Base-by-base conservation (phyloP, 2,329 filamentous ascomycete species). In the Cadophora sp. region DNA sequence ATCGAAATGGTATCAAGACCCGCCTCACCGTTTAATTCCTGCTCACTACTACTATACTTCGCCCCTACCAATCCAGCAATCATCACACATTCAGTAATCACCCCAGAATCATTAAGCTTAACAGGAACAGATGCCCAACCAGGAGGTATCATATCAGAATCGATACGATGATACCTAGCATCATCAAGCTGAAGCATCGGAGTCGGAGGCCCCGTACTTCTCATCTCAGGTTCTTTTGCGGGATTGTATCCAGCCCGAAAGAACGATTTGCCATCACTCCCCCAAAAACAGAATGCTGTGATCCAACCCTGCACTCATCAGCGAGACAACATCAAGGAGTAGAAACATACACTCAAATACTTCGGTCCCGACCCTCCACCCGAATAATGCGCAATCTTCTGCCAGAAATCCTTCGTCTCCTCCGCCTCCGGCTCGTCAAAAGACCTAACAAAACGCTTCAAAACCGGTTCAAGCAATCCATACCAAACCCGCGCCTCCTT, bases 251-350 rank as follows among this genome's bases (percentile, higher is more conserved):
- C 27, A 9, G 59, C 59, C 1, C 7, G 20, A 24, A 58, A 56
- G 22, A 64, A 48, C 8, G 7, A 45, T 11, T 70, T 63, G 3
- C 78, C 79, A 5, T 77, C 51, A 2, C 45, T 43, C 27, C 71
- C 50, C 75, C 77, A 80, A 63, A 77, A 78, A 59, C 76, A 78
- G 61, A 80, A 80, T 1, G 74, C 75, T 2, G 77, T 77, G 27
- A 79, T 71, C 79, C 78, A 81, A 1, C 80, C 78, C 55, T 62
- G 20, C 9, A 20, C n/a, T 11, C 18, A 8, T 53, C 50, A 53
- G 50, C 14, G 2, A 14, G 14, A 33, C 18, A 11, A 14, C 4
- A 9, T 39, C 24, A 14, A 13, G 18, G 11, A 14, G 18, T 55
- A n/a, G 13, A 45, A 50, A 53, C 30, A 7, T 53, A 59, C 62